Evolutionary conservation across 352 stramenopile genomes (phyloP).

Genomic region (Pilasporangium apinafurcum): DNA sequence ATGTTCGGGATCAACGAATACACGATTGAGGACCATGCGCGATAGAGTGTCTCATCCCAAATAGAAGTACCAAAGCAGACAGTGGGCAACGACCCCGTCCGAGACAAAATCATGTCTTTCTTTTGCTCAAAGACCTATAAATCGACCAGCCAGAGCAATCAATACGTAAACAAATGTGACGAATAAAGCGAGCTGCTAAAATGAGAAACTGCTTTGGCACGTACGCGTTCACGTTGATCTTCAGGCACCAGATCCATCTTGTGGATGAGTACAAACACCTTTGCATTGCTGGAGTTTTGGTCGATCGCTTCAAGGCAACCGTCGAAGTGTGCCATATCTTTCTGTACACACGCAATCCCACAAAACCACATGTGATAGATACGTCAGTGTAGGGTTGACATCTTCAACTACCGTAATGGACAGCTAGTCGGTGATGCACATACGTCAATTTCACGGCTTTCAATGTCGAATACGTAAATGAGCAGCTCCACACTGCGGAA

Average conservation of each 20-base stretch:
- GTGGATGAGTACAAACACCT: constrained; percentile 99
- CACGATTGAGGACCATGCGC: constrained; percentile 98
- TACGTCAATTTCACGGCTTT: constrained; percentile 82
- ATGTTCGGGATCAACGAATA: constrained; percentile 99
- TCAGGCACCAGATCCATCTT: constrained; percentile 99
- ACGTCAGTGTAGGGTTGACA: not conserved
- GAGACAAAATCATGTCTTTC: constrained; percentile 90
- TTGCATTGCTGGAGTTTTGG: constrained; percentile 97
- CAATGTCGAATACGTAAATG: constrained; percentile 99
- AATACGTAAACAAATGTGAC: constrained; percentile 2
- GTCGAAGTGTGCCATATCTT: constrained; percentile 97
- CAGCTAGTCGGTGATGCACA: not conserved
- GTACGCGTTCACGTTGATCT: constrained; percentile 71
- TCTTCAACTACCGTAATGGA: not conserved
- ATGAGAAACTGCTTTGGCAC: constrained; percentile 9
- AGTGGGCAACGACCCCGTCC: constrained; percentile 82
- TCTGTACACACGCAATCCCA: constrained; percentile 42
- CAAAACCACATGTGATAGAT: not conserved
- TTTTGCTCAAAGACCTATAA: constrained; percentile 95
- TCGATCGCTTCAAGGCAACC: constrained; percentile 97
- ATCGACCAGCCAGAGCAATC: not conserved
- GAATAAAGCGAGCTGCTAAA: not conserved
- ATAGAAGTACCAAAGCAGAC: constrained; percentile 98
- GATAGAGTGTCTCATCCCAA: constrained; percentile 99
- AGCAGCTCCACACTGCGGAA: constrained; percentile 97